These are phyloP conservation scores for Pythium folliculosum DNA, from an alignment of 352 stramenopile genomes.

Conservation along the genomic window DNA sequence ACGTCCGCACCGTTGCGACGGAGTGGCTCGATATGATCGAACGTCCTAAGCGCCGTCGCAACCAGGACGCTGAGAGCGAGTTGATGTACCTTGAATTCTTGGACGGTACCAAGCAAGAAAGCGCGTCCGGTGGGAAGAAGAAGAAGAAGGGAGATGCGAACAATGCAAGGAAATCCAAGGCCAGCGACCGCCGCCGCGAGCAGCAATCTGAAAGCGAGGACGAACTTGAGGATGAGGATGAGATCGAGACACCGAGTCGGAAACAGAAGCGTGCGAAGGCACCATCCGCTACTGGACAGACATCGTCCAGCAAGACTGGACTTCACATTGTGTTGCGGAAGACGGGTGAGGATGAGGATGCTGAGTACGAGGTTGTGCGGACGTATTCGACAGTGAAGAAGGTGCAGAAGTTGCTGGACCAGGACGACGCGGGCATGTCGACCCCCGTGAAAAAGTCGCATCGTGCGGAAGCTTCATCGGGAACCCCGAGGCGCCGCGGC, in stretches of 20 bases:
- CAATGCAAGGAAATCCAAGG: slow-evolving; percentile 46
- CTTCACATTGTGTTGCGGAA: slow-evolving; percentile 33
- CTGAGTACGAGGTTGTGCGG: slow-evolving; percentile 29
- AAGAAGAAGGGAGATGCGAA: slow-evolving; percentile 36
- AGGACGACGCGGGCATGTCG: not conserved
- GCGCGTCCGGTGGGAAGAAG: slow-evolving; percentile 26
- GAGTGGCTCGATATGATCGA: slow-evolving; percentile 90
- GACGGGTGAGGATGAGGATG: slow-evolving; percentile 14
- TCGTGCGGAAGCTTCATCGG: not conserved
- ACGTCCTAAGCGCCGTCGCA: slow-evolving; percentile 81
- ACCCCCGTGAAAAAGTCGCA: slow-evolving; percentile 18
- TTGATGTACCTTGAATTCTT: slow-evolving; percentile 88
- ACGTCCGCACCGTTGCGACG: slow-evolving; percentile 70
- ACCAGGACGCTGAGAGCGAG: slow-evolving; percentile 81
- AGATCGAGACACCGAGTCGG: slow-evolving; percentile 25
- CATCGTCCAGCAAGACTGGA: slow-evolving; percentile 25
- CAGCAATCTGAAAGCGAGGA: slow-evolving; percentile 25
- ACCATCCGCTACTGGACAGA: not conserved
- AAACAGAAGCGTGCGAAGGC: slow-evolving; percentile 29
- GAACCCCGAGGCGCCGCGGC: slow-evolving; percentile 18
- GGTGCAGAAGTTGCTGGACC: slow-evolving; percentile 19
- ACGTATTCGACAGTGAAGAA: slow-evolving; percentile 34
- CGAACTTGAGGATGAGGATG: slow-evolving; percentile 32
- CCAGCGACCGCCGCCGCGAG: slow-evolving; percentile 18
- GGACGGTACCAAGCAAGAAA: slow-evolving; percentile 63